Base-by-base conservation (phyloP, 768 basidiomycete species). In the Leccinum disarticulatum region DNA sequence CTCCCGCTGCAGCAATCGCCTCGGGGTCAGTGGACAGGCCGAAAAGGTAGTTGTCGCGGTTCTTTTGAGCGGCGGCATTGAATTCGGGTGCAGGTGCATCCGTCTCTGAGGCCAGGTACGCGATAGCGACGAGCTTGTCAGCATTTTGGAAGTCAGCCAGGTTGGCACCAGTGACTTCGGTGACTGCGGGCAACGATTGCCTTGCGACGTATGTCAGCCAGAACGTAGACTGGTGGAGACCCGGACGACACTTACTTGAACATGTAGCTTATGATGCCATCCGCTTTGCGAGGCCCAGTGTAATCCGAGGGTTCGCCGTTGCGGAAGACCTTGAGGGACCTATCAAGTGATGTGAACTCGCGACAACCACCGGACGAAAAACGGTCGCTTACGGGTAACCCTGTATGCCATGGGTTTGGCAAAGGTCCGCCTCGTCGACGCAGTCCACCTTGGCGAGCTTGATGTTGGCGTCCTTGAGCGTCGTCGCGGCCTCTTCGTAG, bases 241-340 rank as follows among this genome's bases (percentile, higher is more conserved):
- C 19, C 0, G 43, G 6, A 43, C 3, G 11, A 47, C 27, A 76
- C 87, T 67, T 63, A 95, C 95, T 98, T 98, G 80, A 84, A 73
- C 96, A 98, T 98, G 80, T 97, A 97, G 75, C 87, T 87, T 72
- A 96, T 79, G 69, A 99, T 99, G 17, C 97, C 95, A 64, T 98
- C 97, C 10, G 94, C 90, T 75, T 97, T 93, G 54, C 97, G 82
- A 15, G 94, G 90, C 49, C 97, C 97, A 57, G 68, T 74, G 75
- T 98, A 99, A 25, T 98, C 95, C 1, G 81, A 74, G 22, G 87
- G 72, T 27, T 84, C 83, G 51, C 97, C 97, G 58, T 88, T 84
- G 66, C 87, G 88, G 86, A 94, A 98, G 27, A 98, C 88, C 73
- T 96, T 94, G 64, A 97, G 76, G 14, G 93, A 93, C 5, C 93